Evolutionary conservation across 2,329 filamentous ascomycete species (phyloP), one percentile per base, ranked within the genome.

Genomic region (Talaromyces sp.): DNA sequence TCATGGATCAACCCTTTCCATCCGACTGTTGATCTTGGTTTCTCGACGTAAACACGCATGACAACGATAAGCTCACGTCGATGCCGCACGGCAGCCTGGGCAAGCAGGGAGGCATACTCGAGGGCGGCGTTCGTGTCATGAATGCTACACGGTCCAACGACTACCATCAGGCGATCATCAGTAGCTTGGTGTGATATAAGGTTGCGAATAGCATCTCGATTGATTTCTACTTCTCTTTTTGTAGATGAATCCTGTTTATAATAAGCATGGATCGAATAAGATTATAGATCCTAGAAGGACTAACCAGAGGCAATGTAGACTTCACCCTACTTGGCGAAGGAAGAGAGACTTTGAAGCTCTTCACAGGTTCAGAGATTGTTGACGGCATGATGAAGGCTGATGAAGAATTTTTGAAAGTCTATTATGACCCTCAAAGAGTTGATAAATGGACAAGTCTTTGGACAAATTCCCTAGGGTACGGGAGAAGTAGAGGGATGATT

Each of bases 21-120:
- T 39, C 54, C 54, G 39, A 57, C 54, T 39, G 54, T 57, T 19
- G 54, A 57, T 39, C 54, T 57, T 57, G 54, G 54, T 57, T 57
- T 57, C 54, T 57, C 54, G 54, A 57, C n/a, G 39, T 57, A 57
- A 57, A 57, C 54, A 57, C 54, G 54, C 54, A 57, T 57, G 54
- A 57, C 31, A 39, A 57, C 31, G 54, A 57, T 33, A 57, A 57
- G 54, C 54, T 57, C 54, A 35, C 54, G 54, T n/a, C 31, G 54
- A 57, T 57, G 33, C 39, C 31, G 22, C 16, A 24, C 54, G 54
- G 54, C 54, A 33, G 54, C 54, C n/a, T 57, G 11, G 54, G 54
- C 54, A 57, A 57, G 54, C 54, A 57, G 54, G 39, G 54, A 57
- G 31, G 54, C 54, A 57, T 57, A 57, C 54, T 57, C 54, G 54